Conservation (phyloP, 2,329 filamentous ascomycete genomes). For the Ophiostoma quercus region DNA sequence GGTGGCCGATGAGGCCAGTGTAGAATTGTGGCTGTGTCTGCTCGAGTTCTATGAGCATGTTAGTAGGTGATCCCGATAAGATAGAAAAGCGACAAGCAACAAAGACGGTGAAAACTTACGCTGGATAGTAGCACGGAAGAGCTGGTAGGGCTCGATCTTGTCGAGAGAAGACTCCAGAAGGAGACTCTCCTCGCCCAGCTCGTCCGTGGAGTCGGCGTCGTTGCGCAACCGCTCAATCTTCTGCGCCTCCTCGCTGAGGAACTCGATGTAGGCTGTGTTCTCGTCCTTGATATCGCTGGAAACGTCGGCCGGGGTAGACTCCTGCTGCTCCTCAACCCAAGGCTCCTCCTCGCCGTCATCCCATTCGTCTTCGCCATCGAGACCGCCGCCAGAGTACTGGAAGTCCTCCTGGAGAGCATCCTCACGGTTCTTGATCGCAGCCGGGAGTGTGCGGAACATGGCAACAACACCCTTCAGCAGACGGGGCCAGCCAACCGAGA, state of each 20-base stretch:
- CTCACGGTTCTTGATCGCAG: constrained; percentile 84
- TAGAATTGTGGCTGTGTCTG: constrained; percentile 89
- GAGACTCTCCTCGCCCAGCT: constrained; percentile 87
- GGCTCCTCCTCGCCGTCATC: constrained; percentile 76
- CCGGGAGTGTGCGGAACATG: constrained; percentile 85
- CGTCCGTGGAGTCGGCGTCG: constrained; percentile 71
- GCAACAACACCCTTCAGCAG: constrained; percentile 81
- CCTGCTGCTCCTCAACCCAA: constrained; percentile 61
- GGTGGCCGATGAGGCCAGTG: constrained; percentile 67
- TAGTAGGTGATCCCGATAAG: not conserved
- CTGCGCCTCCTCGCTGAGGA: constrained; percentile 87
- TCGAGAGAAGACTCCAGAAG: constrained; percentile 89
- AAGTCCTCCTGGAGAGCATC: constrained; percentile 88
- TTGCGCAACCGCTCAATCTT: constrained; percentile 68
- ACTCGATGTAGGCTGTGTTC: constrained; percentile 89
- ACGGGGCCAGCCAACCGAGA: constrained; percentile 91
- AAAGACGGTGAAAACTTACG: constrained; percentile 53
- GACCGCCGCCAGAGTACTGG: constrained; percentile 59
- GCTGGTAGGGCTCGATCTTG: constrained; percentile 86
- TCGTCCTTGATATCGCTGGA: constrained; percentile 72
- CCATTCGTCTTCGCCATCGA: constrained; percentile 65
- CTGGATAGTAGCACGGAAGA: constrained; percentile 77
- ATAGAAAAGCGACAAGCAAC: constrained; percentile 5
- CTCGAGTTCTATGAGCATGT: constrained; percentile 65
- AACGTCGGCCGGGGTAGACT: not conserved